A percentile compares a stretch with the other conserved stretches of the same genome.
phyloP scores from a whole-genome alignment of 2,329 filamentous ascomycete species.

The Aspergillus neoniger region DNA sequence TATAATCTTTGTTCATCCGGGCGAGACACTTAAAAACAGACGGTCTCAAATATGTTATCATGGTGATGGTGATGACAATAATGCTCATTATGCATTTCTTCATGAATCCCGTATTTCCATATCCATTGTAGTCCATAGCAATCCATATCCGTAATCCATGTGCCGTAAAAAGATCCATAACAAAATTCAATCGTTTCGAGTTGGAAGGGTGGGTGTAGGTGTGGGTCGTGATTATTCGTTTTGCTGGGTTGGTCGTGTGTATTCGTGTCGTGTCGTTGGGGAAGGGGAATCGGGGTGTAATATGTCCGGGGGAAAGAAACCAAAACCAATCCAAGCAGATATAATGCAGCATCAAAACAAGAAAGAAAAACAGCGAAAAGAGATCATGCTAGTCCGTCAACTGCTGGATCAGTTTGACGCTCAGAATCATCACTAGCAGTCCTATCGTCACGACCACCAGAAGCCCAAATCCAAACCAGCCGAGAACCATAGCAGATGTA shows the following conservation, averaged over 20 bases:
- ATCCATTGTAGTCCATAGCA: not conserved
- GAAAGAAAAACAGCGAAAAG: not conserved
- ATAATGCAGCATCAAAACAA: not conserved
- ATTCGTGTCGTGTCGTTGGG: slow-evolving; percentile 13
- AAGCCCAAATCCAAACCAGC: slow-evolving; percentile 94
- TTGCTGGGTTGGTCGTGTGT: slow-evolving; percentile 20
- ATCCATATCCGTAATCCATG: not conserved
- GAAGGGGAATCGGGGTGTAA: not conserved
- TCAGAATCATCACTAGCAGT: slow-evolving; percentile 92
- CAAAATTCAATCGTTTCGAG: not conserved
- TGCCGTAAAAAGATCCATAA: not conserved
- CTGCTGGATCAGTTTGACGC: slow-evolving; percentile 76
- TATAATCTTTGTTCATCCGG: not conserved
- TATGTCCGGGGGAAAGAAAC: slow-evolving; percentile 5
- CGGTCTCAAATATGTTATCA: not conserved
- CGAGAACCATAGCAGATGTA: slow-evolving; percentile 93
- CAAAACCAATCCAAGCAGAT: slow-evolving; percentile 7
- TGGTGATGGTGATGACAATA: no score
- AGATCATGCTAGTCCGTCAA: slow-evolving; percentile 43
- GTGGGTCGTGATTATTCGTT: slow-evolving; percentile 16
- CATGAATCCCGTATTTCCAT: slow-evolving; percentile 6
- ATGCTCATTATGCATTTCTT: slow-evolving; percentile 13
- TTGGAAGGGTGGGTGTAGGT: not conserved
- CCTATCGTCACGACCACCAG: slow-evolving; percentile 96
- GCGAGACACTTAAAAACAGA: not conserved